Evolutionary conservation across 1,139 yeast genomes (phyloP).

Genomic region (Kluyveromyces marxianus): DNA sequence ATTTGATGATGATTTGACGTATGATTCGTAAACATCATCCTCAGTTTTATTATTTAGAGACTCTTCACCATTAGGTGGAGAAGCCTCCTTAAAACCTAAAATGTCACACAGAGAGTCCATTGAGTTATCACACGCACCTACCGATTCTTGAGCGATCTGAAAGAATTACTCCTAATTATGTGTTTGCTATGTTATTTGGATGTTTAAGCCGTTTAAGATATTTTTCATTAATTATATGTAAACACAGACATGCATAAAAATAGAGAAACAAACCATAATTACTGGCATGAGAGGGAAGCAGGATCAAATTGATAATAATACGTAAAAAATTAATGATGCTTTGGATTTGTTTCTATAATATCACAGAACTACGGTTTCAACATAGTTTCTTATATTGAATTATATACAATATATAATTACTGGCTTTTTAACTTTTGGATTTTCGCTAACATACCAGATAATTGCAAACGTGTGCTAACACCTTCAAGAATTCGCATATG

Average conservation of each 20-base stretch:
- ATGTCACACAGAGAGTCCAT: not conserved
- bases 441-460: constrained; percentile 76
- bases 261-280: too few relatives aligned
- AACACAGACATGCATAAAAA: too few relatives aligned
- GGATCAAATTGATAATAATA: too few relatives aligned
- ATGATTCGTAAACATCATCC: constrained; percentile 9
- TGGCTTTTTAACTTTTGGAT: constrained; percentile 23
- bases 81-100: not conserved
- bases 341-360: not conserved
- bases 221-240: too few relatives aligned
- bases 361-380: not conserved
- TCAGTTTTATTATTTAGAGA: not conserved
- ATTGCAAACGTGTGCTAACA: constrained; percentile 76
- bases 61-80: not conserved
- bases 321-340: too few relatives aligned
- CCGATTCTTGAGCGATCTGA: too few relatives aligned
- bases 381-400: not conserved
- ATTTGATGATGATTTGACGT: constrained; percentile 11
- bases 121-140: too few relatives aligned
- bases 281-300: too few relatives aligned
- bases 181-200: too few relatives aligned
- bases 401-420: not conserved
- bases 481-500: constrained; percentile 95
- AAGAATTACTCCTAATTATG: too few relatives aligned
- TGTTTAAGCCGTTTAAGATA: too few relatives aligned